Percentiles rank a stretch among this genome's conserved stretches.
These are phyloP conservation scores for Gossypium davidsonii DNA, from an alignment of 441 rosid species.

Conservation along the genomic window DNA sequence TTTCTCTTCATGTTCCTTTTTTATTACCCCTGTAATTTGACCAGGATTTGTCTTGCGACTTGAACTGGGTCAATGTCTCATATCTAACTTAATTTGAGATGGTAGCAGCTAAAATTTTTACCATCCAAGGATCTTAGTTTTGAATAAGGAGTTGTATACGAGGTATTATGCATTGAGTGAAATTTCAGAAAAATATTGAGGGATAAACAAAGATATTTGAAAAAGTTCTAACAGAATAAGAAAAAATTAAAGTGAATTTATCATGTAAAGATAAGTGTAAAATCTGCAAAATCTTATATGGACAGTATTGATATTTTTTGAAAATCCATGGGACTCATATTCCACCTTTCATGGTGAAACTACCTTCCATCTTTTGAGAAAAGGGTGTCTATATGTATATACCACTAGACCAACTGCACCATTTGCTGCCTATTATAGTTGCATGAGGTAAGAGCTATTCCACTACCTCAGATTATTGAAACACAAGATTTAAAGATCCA, in stretches of 20 bases:
- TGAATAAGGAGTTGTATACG: background rate
- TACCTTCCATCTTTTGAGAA: background rate
- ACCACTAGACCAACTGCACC: background rate
- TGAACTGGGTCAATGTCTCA: background rate
- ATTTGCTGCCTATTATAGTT: background rate
- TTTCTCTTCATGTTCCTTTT: background rate
- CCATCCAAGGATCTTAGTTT: background rate
- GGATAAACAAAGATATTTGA: background rate
- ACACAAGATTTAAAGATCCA: background rate
- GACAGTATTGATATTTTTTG: background rate
- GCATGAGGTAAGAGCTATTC: background rate
- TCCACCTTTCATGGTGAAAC: background rate
- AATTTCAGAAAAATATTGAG: background rate
- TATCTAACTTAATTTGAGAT: background rate
- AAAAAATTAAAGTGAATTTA: background rate
- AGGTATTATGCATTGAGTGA: background rate
- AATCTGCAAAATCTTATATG: background rate
- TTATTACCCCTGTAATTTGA: background rate
- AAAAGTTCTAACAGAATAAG: background rate
- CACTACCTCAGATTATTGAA: background rate
- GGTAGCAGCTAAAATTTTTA: background rate
- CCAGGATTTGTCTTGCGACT: background rate
- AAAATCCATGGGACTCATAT: background rate
- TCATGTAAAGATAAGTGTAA: conserved; percentile 2
- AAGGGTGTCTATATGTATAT: background rate